These are phyloP conservation scores for Neofusicoccum parvum DNA, from an alignment of 2,329 filamentous ascomycete genomes.

Conservation along the genomic window DNA sequence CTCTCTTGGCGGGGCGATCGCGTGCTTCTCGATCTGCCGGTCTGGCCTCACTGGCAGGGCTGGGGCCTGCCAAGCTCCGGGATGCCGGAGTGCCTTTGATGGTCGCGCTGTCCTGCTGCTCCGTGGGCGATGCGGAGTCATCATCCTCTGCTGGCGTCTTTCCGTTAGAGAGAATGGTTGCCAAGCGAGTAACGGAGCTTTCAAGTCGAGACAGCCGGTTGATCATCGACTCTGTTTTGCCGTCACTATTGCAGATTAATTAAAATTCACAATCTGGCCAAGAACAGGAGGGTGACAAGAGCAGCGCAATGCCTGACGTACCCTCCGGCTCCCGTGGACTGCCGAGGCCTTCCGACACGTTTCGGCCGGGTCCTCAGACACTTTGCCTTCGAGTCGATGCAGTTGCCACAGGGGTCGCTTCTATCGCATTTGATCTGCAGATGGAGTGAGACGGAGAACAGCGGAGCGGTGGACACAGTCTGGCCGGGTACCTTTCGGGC, in stretches of 20 bases:
- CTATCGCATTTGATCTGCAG: constrained; percentile 39
- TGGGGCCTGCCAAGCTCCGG: not conserved
- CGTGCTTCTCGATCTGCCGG: not conserved
- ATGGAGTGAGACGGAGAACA: not conserved
- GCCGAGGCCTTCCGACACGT: constrained; percentile 16
- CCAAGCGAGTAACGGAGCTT: constrained; percentile 10
- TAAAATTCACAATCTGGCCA: too few relatives aligned
- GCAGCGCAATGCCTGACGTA: not conserved
- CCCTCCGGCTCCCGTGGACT: not conserved
- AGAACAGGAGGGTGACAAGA: too few relatives aligned
- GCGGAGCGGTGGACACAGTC: not conserved
- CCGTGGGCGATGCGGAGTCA: not conserved
- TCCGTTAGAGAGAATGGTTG: constrained; percentile 1
- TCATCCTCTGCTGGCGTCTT: not conserved
- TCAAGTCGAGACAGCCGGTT: constrained; percentile 10
- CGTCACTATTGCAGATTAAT: constrained; percentile 2
- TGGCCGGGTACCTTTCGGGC: constrained; percentile 15
- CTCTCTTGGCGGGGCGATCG: constrained; percentile 5
- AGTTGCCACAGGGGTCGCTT: constrained; percentile 37
- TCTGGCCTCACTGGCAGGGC: not conserved
- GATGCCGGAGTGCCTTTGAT: not conserved
- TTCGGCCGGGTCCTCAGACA: constrained; percentile 33
- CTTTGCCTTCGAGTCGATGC: constrained; percentile 29
- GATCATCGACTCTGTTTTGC: constrained; percentile 17
- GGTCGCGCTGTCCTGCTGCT: not conserved